Evolutionary conservation across 305 asterid genomes (phyloP).

Genomic region (Lippia alba): DNA sequence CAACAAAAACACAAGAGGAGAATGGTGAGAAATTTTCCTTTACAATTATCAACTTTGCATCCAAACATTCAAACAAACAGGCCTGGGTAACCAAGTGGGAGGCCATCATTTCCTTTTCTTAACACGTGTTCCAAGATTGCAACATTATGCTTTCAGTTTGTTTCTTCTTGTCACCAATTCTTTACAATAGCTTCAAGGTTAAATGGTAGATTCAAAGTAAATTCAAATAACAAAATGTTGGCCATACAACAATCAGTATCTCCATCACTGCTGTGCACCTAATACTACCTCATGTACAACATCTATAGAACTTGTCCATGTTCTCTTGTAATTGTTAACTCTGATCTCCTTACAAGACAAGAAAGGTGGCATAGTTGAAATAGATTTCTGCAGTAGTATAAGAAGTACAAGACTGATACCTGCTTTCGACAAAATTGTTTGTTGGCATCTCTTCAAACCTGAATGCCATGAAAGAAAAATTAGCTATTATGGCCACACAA

Average conservation of each 20-base stretch:
- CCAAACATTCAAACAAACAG: background rate
- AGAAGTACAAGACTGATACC: conserved; percentile 48
- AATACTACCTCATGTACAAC: background rate
- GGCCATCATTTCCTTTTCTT: too few relatives aligned
- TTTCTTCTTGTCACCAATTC: background rate
- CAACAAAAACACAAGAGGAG: background rate
- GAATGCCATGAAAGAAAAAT: conserved; percentile 40
- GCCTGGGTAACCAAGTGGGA: background rate
- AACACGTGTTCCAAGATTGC: background rate
- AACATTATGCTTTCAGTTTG: conserved; percentile 10
- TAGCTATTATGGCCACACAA: conserved; percentile 11
- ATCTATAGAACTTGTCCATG: background rate
- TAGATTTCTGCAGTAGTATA: conserved; percentile 15
- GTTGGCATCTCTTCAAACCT: conserved; percentile 99
- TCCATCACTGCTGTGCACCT: background rate
- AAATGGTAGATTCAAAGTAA: background rate
- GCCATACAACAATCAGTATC: background rate
- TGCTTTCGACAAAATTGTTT: conserved; percentile 91
- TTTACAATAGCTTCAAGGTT: background rate
- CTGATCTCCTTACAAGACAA: conserved; percentile 10
- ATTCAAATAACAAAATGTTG: background rate
- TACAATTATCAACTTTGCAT: too few relatives aligned
- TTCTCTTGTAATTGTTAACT: background rate
- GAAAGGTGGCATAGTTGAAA: conserved; percentile 2
- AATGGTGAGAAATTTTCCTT: background rate